Evolutionary conservation across 2,329 filamentous ascomycete species (phyloP).

Genomic region (Phyllosticta paracitricarpa): DNA sequence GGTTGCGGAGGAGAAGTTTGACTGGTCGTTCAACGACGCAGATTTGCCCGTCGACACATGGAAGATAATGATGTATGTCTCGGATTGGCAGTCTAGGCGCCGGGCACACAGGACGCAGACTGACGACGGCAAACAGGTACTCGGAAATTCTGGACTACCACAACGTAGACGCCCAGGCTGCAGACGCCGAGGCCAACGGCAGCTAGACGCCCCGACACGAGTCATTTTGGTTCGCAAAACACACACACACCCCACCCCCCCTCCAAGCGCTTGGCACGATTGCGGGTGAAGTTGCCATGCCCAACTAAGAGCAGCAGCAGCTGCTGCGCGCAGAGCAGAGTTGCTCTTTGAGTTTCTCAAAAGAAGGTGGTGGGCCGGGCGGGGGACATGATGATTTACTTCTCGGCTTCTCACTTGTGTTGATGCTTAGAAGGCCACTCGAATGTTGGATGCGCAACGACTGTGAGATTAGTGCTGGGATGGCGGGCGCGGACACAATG

Average conservation of each 20-base stretch:
- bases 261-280: not conserved
- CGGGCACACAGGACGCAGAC: not conserved
- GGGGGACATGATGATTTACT: not conserved
- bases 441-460: not conserved
- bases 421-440: not conserved
- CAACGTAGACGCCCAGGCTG: conserved; percentile 58
- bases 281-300: not conserved
- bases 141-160: conserved; percentile 98
- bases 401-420: not conserved
- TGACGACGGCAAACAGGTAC: conserved; percentile 54
- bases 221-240: not conserved
- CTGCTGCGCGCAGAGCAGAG: not conserved
- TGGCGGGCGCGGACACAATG: not conserved
- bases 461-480: not conserved
- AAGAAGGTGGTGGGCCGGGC: not conserved
- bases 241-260: too few relatives aligned
- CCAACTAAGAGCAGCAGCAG: not conserved
- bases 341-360: not conserved
- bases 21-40: conserved; percentile 99
- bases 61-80: conserved; percentile 99
- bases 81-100: not conserved
- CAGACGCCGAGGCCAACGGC: conserved; percentile 16
- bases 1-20: conserved; percentile 91
- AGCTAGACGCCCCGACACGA: not conserved
- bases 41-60: conserved; percentile 97